Evolutionary conservation across 2,329 filamentous ascomycete genomes (phyloP), one percentile per base, ranked within the genome.

Genomic region (Coniochaeta pulveracea): DNA sequence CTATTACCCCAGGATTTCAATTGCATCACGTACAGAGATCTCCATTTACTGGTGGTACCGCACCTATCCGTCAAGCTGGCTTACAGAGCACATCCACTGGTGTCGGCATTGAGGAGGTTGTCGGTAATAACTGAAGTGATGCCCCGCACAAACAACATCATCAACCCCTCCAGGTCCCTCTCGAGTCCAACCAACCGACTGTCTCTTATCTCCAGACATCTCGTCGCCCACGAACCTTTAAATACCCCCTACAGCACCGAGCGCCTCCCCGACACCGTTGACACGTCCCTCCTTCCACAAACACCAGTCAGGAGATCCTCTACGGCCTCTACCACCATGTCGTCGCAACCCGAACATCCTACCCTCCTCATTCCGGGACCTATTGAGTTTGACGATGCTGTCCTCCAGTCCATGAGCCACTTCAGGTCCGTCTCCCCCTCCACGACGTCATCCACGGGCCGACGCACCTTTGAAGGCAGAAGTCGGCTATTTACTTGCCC

Each of bases 311-410:
- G 54, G 42, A 47, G 36, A 22, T 40, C 55, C 23, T 52, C 52
- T 3, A 34, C 40, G 15, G n/a, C n/a, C n/a, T 42, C 45, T 30
- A 29, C 44, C 52, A 64, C 51, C 34, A 79, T 79, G 75, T 77
- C 73, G 45, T 66, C 64, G 38, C 75, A 79, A 47, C 64, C 72
- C 35, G 57, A 64, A 33, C 75, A 80, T 52, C 60, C 74, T 26
- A 80, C 89, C 36, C 69, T 98, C 60, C 76, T 98, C 62, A 96
- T 98, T 52, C 91, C 91, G 32, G 91, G 91, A 43, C 91, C 91
- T 51, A 93, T 96, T 58, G 89, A 96, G 65, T 95, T 95, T 54
- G 89, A 95, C 57, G 89, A 96, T 89, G 86, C 79, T 30, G 89
- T 96, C 40, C 76, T 95, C 34, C 75, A 88, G 58, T 85, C 86